phyloP scores from a whole-genome alignment of 192 early-diverging fungal species.

The Coemansia sp. region DNA sequence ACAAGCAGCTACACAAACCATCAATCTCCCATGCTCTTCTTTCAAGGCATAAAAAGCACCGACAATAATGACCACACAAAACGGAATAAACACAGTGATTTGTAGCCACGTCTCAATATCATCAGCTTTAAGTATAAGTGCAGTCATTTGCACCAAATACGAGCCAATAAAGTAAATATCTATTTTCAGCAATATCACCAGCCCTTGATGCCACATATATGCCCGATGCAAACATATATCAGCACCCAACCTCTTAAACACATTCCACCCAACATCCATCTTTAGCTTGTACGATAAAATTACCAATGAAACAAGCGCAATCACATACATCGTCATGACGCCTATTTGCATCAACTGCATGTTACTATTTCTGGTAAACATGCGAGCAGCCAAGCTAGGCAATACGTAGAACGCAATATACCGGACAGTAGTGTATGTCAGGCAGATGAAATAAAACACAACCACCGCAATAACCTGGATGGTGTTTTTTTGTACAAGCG shows the following conservation, averaged over 20 bases:
- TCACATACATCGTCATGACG: slow-evolving; percentile 22
- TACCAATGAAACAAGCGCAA: slow-evolving; percentile 24
- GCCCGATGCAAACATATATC: slow-evolving; percentile 49
- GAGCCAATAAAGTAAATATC: slow-evolving; percentile 49
- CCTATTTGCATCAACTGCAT: slow-evolving; percentile 37
- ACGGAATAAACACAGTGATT: slow-evolving; percentile 39
- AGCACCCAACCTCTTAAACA: slow-evolving; percentile 49
- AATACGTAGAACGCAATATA: slow-evolving; percentile 32
- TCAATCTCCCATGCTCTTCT: slow-evolving; percentile 31
- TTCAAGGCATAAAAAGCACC: slow-evolving; percentile 28
- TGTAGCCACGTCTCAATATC: slow-evolving; percentile 43
- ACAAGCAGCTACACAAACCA: slow-evolving; percentile 13
- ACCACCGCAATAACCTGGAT: slow-evolving; percentile 46
- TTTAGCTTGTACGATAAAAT: slow-evolving; percentile 50
- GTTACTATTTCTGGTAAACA: slow-evolving; percentile 35
- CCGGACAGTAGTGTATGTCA: slow-evolving; percentile 19
- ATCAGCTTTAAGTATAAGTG: slow-evolving; percentile 52
- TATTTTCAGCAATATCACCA: slow-evolving; percentile 44
- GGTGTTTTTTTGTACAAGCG: slow-evolving; percentile 32
- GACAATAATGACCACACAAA: slow-evolving; percentile 24
- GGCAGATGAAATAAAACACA: slow-evolving; percentile 40
- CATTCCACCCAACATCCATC: slow-evolving; percentile 47
- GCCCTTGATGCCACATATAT: slow-evolving; percentile 37
- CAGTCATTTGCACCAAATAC: slow-evolving; percentile 53
- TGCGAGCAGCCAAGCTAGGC: slow-evolving; percentile 32